Conservation (phyloP, 768 basidiomycete species). For the Agaricus blazei region DNA sequence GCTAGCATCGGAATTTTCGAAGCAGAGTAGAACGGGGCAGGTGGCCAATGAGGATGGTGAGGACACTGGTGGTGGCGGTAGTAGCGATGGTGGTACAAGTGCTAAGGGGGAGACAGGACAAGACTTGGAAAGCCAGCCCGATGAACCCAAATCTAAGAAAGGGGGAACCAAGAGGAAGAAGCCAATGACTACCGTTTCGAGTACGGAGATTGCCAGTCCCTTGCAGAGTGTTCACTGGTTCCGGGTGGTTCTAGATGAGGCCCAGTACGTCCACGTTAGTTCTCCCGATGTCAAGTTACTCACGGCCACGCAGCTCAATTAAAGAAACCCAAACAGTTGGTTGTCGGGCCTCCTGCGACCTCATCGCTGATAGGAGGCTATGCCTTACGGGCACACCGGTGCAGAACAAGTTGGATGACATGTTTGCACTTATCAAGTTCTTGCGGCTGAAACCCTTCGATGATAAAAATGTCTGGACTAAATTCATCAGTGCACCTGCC, state of each 20-base stretch:
- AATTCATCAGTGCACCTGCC: slow-evolving; percentile 88
- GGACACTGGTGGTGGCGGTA: slow-evolving; percentile 64
- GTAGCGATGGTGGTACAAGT: slow-evolving; percentile 61
- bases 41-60: slow-evolving; percentile 58
- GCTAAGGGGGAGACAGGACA: slow-evolving; percentile 46
- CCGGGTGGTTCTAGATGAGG: slow-evolving; percentile 88
- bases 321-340: slow-evolving; percentile 95
- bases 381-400: slow-evolving; percentile 98
- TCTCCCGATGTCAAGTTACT: neutral
- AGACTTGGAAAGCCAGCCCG: neutral
- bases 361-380: slow-evolving; percentile 87
- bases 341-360: slow-evolving; percentile 91
- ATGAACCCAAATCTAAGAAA: slow-evolving; percentile 57
- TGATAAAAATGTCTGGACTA: slow-evolving; percentile 90
- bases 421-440: slow-evolving; percentile 96
- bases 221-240: slow-evolving; percentile 97
- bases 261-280: slow-evolving; percentile 68
- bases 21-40: slow-evolving; percentile 67
- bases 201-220: slow-evolving; percentile 61
- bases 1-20: slow-evolving; percentile 90
- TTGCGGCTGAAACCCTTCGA: slow-evolving; percentile 87
- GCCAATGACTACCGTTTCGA: slow-evolving; percentile 23
- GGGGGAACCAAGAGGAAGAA: slow-evolving; percentile 65
- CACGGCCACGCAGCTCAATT: slow-evolving; percentile 56
- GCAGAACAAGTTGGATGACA: slow-evolving; percentile 98